These are phyloP conservation scores for Tephrocybe sp. DNA, from an alignment of 768 basidiomycete species.

Conservation along the genomic window DNA sequence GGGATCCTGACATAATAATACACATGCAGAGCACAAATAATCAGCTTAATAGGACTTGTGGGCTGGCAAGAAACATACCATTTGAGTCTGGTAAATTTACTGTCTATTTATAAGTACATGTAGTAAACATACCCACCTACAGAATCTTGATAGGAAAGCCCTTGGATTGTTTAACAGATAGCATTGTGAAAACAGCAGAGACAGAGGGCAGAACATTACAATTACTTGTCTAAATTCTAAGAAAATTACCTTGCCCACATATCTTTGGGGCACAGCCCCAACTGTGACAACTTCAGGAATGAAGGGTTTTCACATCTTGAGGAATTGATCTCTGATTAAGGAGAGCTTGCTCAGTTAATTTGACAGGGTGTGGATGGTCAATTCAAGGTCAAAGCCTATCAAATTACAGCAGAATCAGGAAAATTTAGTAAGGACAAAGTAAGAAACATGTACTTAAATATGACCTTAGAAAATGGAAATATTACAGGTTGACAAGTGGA, in stretches of 20 bases:
- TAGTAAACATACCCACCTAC: not conserved
- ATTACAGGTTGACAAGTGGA: too few relatives aligned
- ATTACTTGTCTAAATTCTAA: conserved; percentile 22
- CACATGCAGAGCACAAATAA: conserved; percentile 28
- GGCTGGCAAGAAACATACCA: conserved; percentile 26
- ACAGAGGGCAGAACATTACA: conserved; percentile 22
- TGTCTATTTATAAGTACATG: not conserved
- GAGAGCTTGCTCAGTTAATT: not conserved
- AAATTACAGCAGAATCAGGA: not conserved
- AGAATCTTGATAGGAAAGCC: not conserved
- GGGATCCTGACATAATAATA: conserved; percentile 21
- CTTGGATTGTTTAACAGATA: conserved; percentile 17
- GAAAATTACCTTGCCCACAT: not conserved
- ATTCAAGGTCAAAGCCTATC: not conserved
- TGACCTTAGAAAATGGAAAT: not conserved
- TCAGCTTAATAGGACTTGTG: conserved; percentile 19
- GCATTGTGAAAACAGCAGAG: conserved; percentile 11
- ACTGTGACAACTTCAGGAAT: not conserved
- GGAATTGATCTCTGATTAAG: not conserved
- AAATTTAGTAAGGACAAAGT: not conserved
- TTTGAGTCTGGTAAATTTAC: conserved; percentile 22
- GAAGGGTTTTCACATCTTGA: not conserved
- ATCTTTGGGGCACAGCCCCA: not conserved
- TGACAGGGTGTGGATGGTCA: not conserved
- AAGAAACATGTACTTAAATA: not conserved